Base-by-base conservation (phyloP, 768 basidiomycete species). In the Mycena vulgaris region DNA sequence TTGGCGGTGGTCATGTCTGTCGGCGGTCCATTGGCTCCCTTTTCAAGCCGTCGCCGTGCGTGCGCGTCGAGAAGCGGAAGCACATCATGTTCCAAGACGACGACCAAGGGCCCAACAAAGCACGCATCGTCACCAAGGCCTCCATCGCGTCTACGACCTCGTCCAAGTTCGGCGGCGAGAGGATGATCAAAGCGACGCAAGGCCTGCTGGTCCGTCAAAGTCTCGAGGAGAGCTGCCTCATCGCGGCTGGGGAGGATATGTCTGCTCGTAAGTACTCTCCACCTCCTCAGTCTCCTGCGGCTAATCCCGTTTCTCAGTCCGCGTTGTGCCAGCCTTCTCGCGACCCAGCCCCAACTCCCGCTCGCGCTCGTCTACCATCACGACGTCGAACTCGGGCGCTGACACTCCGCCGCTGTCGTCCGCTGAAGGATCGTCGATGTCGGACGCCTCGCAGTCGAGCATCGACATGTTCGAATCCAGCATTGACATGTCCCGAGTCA, bases 371-470 rank as follows among this genome's bases (percentile, higher is more conserved):
- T 92, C 89, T 68, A 93, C 92, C 0, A 90, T 87, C 74, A 92
- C 91, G 0, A 86, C 84, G 0, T 85, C 84, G 0, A 90, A 88
- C 75, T 92, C 92, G 16, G 92, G 91, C 39, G 83, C 80, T 17
- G 91, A 93, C 14, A 93, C 93, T 0, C 92, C 92, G 7, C 92
- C 93, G 0, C 84, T 94, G 5, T 92, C 91, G 1, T 77, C 85
- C 6, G 92, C 89, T 0, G 93, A 93, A 67, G 89, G 89, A 4
- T 91, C 91, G 1, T 93, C 89, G 0, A 80, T 89, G 53, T 92
- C 90, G 0, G 92, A 89, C 6, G 91, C 90, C 33, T 94, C 93
- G 0, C 88, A 92, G 77, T 93, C 92, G n/a, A n/a, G n/a, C n/a
- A n/a, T n/a, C n/a, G n/a, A n/a, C n/a, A n/a, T n/a, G n/a, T n/a